Conservation (phyloP, 139 green algal genomes). For the Coelastrella sp. region DNA sequence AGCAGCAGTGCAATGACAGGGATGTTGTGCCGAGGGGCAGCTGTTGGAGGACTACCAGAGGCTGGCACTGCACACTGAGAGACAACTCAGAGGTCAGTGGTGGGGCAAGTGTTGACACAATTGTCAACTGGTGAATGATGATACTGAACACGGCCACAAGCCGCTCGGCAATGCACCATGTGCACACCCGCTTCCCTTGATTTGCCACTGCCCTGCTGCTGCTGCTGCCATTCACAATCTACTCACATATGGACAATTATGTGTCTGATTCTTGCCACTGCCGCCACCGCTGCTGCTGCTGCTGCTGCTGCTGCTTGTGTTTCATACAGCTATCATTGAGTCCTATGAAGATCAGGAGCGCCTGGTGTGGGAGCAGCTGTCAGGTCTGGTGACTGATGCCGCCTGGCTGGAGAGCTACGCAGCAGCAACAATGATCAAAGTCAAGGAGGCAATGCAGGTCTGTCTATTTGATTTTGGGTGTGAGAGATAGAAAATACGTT, state of each 20-base stretch:
- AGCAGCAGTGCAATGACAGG: no score
- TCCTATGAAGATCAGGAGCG: constrained; percentile 86
- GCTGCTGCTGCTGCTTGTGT: constrained; percentile 3
- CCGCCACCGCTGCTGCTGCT: background rate
- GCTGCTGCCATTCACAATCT: background rate
- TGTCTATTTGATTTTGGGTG: background rate
- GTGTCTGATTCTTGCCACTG: background rate
- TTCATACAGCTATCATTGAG: constrained; percentile 68
- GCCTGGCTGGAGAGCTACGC: constrained; percentile 89
- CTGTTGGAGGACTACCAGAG: constrained; percentile 61
- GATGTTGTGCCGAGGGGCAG: no score
- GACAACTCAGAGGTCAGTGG: constrained; percentile 77
- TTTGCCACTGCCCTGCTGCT: background rate
- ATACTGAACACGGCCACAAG: background rate
- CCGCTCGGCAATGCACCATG: no score
- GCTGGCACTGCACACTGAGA: constrained; percentile 77
- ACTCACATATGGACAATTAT: background rate
- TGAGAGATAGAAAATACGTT: no score
- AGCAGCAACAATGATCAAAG: constrained; percentile 60
- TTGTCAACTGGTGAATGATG: background rate
- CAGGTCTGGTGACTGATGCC: constrained; percentile 78
- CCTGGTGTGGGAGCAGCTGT: constrained; percentile 88
- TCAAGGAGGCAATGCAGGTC: constrained; percentile 69
- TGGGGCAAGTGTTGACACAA: background rate
- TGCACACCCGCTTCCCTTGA: background rate